Conservation (phyloP, 2,329 filamentous ascomycete genomes). For the Pseudohalonectria lignicola region DNA sequence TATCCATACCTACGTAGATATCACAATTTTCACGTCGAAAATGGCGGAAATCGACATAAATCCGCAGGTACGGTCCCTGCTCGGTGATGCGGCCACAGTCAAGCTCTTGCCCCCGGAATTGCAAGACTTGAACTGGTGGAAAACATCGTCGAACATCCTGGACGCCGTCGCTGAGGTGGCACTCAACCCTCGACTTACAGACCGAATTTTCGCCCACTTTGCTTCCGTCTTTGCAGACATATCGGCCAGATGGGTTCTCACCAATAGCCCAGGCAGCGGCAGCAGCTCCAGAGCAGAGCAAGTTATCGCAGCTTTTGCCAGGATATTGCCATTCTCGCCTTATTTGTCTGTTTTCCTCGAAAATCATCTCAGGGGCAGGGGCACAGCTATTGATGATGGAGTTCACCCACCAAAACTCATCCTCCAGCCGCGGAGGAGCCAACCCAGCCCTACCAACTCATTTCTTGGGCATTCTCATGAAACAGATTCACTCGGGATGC, state of each 20-base stretch:
- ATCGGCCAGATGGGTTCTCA: constrained; percentile 65
- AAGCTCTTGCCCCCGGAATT: constrained; percentile 59
- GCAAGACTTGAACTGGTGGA: constrained; percentile 52
- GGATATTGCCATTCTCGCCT: constrained; percentile 72
- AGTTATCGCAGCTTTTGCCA: constrained; percentile 63
- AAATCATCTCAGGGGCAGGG: constrained; percentile 21
- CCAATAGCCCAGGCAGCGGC: constrained; percentile 25
- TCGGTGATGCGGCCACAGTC: constrained; percentile 41
- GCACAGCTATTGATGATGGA: not conserved
- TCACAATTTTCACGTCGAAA: constrained; percentile 16
- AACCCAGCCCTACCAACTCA: not conserved
- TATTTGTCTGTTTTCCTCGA: constrained; percentile 66
- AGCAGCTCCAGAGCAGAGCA: constrained; percentile 24
- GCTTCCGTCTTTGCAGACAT: constrained; percentile 70
- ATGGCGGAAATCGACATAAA: constrained; percentile 48
- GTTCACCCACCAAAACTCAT: not conserved
- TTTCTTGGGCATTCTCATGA: not conserved
- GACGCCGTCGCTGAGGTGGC: constrained; percentile 60
- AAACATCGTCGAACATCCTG: constrained; percentile 49
- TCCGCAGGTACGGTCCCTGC: constrained; percentile 41
- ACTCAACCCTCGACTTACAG: constrained; percentile 57
- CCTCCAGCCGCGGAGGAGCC: not conserved
- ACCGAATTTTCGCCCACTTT: constrained; percentile 64
- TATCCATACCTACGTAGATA: constrained; percentile 1
- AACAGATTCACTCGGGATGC: constrained; percentile 22